phyloP scores from a whole-genome alignment of 345 rosid species.

The Pistacia vera region DNA sequence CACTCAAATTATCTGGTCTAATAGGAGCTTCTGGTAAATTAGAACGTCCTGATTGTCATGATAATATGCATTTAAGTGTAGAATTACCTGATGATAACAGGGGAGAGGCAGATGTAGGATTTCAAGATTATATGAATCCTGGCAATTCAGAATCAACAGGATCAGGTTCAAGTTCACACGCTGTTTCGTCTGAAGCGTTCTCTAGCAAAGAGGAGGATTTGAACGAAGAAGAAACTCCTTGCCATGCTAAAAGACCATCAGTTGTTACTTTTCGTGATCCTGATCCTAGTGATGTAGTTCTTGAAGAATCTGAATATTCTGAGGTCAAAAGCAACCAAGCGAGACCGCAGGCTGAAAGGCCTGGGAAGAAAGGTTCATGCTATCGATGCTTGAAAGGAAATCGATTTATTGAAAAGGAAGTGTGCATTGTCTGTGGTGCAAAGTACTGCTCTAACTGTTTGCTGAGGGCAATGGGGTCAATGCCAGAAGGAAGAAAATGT shows the following conservation, averaged over 20 bases:
- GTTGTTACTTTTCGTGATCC: slow-evolving; percentile 62
- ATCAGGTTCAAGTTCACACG: slow-evolving; percentile 32
- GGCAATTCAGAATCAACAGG: slow-evolving; percentile 25
- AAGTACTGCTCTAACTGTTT: slow-evolving; percentile 74
- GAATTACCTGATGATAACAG: slow-evolving; percentile 15
- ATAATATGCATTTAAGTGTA: slow-evolving; percentile 2
- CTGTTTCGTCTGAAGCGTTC: slow-evolving; percentile 37
- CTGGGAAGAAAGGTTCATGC: slow-evolving; percentile 75
- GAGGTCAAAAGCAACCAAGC: slow-evolving; percentile 35
- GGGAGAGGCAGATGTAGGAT: slow-evolving; percentile 20
- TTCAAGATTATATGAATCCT: slow-evolving; percentile 34
- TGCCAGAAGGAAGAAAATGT: slow-evolving; percentile 96
- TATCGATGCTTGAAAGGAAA: slow-evolving; percentile 71
- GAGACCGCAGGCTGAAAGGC: slow-evolving; percentile 51
- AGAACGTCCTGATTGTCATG: slow-evolving; percentile 27
- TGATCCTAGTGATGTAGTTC: slow-evolving; percentile 31
- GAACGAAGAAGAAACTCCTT: slow-evolving; percentile 22
- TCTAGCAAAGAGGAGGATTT: slow-evolving; percentile 39
- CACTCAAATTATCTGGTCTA: slow-evolving; percentile 18
- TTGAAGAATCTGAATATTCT: slow-evolving; percentile 41
- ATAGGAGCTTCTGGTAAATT: slow-evolving; percentile 22
- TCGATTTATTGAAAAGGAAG: slow-evolving; percentile 68
- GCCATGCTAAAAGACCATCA: slow-evolving; percentile 44
- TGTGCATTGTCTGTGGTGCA: slow-evolving; percentile 84
- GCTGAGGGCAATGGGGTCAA: slow-evolving; percentile 81